Evolutionary conservation across 2,329 filamentous ascomycete genomes (phyloP), one percentile per base, ranked within the genome.

Genomic region (Byssoonygena ceratinophila): DNA sequence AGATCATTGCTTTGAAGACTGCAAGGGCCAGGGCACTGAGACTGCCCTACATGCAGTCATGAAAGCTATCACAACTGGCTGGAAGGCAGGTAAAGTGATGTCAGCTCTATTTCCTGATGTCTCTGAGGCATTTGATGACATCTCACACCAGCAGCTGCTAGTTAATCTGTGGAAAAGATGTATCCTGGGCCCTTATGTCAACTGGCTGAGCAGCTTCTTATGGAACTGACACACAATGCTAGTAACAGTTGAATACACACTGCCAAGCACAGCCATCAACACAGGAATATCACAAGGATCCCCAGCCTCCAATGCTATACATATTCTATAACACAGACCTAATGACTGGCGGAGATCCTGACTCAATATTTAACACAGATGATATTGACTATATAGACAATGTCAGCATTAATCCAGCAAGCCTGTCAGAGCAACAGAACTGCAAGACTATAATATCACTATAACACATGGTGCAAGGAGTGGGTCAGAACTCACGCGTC

Each of bases 281-380:
- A 46, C 51, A 16, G 54, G 37, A 31, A 53, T 55, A 7, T 39
- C 51, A n/a, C 44, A 55, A 31, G 51, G 51, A 4, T 54, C 59
- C 6, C 59, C 54, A 6, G 34, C 64, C 49, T 64, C 60, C 56
- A 31, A 61, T 63, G 40, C 58, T 64, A 9, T 63, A 58, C 44
- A 46, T 64, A 8, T 60, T 65, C 59, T 65, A 60, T 56, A 64
- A 61, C 29, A 51, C 58, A 0, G 59, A 60, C 23, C 50, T 61
- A n/a, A 52, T 62, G 7, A 56, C 61, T 14, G 50, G 23, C 47
- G 51, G 44, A 48, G 48, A 53, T 7, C 39, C 37, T 23, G 23
- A 50, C 5, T n/a, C n/a, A n/a, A n/a, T n/a, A n/a, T n/a, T n/a
- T n/a, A 40, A 55, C 8, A 52, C 49, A 25, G 46, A 54, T 12